A percentile compares a stretch with the other conserved stretches of the same genome.
Conservation (phyloP, 805 yeast species). For the Wickerhamomyces queroliae region DNA sequence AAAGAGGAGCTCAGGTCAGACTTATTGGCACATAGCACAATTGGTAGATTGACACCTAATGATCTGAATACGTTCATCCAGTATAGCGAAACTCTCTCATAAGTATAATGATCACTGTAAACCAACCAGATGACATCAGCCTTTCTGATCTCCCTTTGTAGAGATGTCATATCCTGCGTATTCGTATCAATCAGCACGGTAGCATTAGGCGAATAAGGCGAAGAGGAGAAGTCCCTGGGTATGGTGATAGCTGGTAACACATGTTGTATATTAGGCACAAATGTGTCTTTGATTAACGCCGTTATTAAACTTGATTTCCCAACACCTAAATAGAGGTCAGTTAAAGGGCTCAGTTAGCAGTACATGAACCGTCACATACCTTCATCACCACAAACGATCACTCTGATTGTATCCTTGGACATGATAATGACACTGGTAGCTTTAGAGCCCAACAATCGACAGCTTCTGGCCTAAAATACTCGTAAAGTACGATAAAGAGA, state of each 20-base stretch:
- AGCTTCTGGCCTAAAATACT: too few species aligned
- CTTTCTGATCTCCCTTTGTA: slow-evolving; percentile 70
- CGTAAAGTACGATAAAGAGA: too few species aligned
- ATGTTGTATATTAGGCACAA: slow-evolving; percentile 69
- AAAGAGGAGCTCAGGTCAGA: slow-evolving; percentile 40
- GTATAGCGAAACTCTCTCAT: slow-evolving; percentile 83
- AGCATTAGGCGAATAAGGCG: slow-evolving; percentile 52
- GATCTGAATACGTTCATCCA: slow-evolving; percentile 95
- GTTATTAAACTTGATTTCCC: slow-evolving; percentile 81
- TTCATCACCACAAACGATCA: slow-evolving; percentile 93
- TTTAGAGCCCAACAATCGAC: too few species aligned
- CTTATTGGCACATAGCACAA: slow-evolving; percentile 86
- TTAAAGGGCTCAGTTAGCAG: background rate
- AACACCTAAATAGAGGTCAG: slow-evolving; percentile 34
- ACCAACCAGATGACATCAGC: slow-evolving; percentile 95
- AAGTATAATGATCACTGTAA: slow-evolving; percentile 90
- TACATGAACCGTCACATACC: slow-evolving; percentile 29
- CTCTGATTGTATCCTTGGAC: slow-evolving; percentile 54
- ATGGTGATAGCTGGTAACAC: slow-evolving; percentile 81
- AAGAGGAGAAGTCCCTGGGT: slow-evolving; percentile 62
- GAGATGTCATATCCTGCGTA: slow-evolving; percentile 49
- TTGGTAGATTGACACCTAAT: slow-evolving; percentile 89
- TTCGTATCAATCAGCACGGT: slow-evolving; percentile 80
- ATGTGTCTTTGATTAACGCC: slow-evolving; percentile 75
- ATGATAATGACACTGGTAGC: too few species aligned